Conservation (phyloP, 148 eudicot species). For the Rhododendron mucronatum region DNA sequence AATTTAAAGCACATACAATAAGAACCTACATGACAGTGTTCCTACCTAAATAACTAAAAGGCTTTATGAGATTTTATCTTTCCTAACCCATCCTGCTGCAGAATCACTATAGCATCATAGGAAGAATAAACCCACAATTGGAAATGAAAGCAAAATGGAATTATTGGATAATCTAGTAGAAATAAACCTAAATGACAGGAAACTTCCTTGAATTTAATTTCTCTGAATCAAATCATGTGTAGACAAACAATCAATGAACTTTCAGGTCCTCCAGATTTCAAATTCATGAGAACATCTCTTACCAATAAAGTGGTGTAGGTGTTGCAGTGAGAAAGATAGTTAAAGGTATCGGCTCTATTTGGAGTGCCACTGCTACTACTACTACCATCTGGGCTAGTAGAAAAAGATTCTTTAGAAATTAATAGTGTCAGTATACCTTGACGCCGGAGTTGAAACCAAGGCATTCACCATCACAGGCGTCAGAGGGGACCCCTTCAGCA, state of each 20-base stretch:
- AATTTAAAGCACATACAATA: neutral
- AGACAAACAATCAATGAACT: neutral
- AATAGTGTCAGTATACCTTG: constrained; percentile 49
- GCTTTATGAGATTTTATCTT: neutral
- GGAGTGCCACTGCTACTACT: neutral
- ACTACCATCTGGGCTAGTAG: neutral
- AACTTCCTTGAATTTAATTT: neutral
- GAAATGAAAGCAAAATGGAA: neutral
- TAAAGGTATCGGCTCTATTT: neutral
- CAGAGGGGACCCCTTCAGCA: constrained; percentile 82
- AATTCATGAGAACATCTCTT: neutral
- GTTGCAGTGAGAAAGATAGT: neutral
- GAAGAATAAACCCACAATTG: neutral
- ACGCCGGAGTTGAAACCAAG: constrained; percentile 80
- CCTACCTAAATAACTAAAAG: neutral
- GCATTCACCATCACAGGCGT: constrained; percentile 61
- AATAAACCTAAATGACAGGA: neutral
- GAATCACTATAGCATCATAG: neutral
- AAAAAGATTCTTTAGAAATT: neutral
- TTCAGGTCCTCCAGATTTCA: neutral
- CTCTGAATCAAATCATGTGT: neutral
- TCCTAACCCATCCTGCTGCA: neutral
- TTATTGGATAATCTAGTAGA: neutral
- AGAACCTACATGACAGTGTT: neutral
- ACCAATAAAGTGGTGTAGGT: neutral